Percentiles rank a stretch among this genome's conserved stretches.
phyloP scores from a whole-genome alignment of 2,329 filamentous ascomycete genomes.

The Calonectria pauciramosa region DNA sequence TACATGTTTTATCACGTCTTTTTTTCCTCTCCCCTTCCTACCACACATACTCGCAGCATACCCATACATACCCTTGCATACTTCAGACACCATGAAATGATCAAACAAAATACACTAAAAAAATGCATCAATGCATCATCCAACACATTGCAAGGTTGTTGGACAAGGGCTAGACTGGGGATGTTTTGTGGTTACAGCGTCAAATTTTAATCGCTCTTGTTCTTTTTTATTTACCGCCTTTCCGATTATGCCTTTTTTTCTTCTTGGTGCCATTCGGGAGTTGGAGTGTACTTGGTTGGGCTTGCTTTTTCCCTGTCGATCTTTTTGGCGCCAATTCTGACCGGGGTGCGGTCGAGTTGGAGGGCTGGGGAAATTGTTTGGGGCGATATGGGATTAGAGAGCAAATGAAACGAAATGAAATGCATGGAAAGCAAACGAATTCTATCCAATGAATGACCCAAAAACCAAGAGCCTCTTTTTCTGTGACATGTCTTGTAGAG shows the following conservation, averaged over 20 bases:
- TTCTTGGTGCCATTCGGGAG: constrained; percentile 6
- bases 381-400: constrained; percentile 14
- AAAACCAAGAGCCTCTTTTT: neutral
- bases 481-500: neutral
- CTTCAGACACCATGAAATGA: neutral
- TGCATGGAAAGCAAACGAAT: neutral
- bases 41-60: neutral
- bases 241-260: neutral
- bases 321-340: constrained; percentile 12
- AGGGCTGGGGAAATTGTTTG: constrained; percentile 10
- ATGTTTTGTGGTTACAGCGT: constrained; percentile 1
- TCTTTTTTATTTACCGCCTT: constrained; percentile 3
- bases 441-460: neutral
- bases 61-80: constrained; percentile 1
- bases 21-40: neutral
- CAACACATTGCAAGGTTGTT: neutral
- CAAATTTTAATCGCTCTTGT: constrained; percentile 8
- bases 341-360: constrained; percentile 7
- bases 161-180: neutral
- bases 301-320: constrained; percentile 6
- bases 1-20: constrained; percentile 8
- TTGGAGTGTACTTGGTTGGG: neutral
- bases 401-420: constrained; percentile 13
- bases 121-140: neutral
- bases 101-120: neutral